Percentiles rank a stretch among this genome's conserved stretches.
phyloP scores from a whole-genome alignment of 768 basidiomycete genomes.

The Trametes sanguinea region DNA sequence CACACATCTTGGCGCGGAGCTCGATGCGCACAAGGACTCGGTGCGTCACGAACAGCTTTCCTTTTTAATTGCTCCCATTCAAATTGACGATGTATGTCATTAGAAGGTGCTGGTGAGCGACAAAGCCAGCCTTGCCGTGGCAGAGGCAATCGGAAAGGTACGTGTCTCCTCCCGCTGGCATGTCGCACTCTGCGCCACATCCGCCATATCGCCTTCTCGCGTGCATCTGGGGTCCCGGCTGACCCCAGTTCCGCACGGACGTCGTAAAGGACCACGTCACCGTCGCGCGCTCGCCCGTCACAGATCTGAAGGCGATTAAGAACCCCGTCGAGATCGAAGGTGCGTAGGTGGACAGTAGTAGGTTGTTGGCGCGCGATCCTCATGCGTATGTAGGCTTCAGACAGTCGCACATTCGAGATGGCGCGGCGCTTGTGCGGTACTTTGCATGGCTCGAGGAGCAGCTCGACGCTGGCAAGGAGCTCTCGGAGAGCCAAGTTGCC shows the following conservation, averaged over 20 bases:
- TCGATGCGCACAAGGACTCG: conserved; percentile 36
- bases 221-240: conserved; percentile 17
- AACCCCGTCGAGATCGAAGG: conserved; percentile 70
- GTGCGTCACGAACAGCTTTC: conserved; percentile 15
- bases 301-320: conserved; percentile 81
- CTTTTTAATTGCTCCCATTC: not conserved
- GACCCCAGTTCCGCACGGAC: conserved; percentile 24
- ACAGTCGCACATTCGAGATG: conserved; percentile 86
- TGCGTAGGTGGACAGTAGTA: not conserved
- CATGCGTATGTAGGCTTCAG: conserved; percentile 71
- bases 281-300: conserved; percentile 69
- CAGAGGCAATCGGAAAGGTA: conserved; percentile 75
- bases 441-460: conserved; percentile 95
- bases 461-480: conserved; percentile 55
- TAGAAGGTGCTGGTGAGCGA: conserved; percentile 78
- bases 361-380: not conserved
- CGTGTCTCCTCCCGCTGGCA: conserved; percentile 15
- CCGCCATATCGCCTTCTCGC: not conserved
- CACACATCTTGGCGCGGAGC: conserved; percentile 44
- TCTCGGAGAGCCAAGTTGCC: conserved; percentile 83
- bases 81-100: not conserved
- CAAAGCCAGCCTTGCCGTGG: conserved; percentile 79
- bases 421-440: conserved; percentile 83
- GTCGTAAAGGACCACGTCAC: conserved; percentile 56
- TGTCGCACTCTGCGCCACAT: conserved; percentile 6